Evolutionary conservation across 345 rosid species (phyloP), one percentile per base, ranked within the genome.

Genomic region (Combretum micranthum): DNA sequence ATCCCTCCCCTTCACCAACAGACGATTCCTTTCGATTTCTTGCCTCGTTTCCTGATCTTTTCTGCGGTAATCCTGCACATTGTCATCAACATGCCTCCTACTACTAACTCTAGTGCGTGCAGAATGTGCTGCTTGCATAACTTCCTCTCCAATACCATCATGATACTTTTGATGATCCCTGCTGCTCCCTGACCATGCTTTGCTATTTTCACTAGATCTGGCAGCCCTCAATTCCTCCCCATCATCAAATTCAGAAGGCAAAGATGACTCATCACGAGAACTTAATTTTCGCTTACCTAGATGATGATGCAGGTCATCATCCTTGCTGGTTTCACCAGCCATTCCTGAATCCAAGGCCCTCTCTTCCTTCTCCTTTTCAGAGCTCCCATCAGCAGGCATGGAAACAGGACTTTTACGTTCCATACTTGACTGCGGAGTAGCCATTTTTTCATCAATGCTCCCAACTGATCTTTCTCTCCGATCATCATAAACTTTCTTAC

Each of bases 141-240:
- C 87, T 75, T 93, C 99, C 69, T 93, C 99, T 47, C 87, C 99
- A 52, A 64, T 75, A 55, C 79, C 69, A 72, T 80, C 90, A 55
- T 67, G 81, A 69, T 79, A 62, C 69, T 82, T 87, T 61, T 74
- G 86, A 76, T 75, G 42, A 73, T 93, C 96, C 69, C 77, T 80
- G 72, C 89, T 82, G 77, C 90, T 85, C 23, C 86, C 88, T 46
- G 96, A 87, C 77, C 84, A 82, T 63, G 82, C 90, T 85, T 93
- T 87, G 73, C 92, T 85, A 69, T 81, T 80, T 62, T 89, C 97
- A 64, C 92, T 87, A 70, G 91, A 87, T 79, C 97, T 87, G 53
- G 89, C 96, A 42, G 85, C 85, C 76, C 75, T 89, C 44, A 77
- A 73, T 52, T 83, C 90, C 52, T 80, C 96, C 43, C 69, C 88